phyloP scores from a whole-genome alignment of 2,329 filamentous ascomycete genomes.

The Elsinoe necatrix region DNA sequence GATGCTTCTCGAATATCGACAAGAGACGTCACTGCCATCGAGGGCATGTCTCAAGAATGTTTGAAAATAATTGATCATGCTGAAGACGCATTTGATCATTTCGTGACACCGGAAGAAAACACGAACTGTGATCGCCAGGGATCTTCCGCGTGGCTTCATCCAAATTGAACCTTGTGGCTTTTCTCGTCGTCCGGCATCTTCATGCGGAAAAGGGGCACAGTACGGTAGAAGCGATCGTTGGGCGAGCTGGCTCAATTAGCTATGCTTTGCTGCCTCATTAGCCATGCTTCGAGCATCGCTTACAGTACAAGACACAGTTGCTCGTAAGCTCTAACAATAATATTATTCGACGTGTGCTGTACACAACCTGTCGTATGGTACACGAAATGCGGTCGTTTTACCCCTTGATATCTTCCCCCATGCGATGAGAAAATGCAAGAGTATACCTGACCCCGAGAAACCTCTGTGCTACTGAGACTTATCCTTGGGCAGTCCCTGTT shows the following conservation, averaged over 20 bases:
- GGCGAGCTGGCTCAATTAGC: neutral
- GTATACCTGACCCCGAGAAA: neutral
- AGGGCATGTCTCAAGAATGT: neutral
- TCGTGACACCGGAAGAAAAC: neutral
- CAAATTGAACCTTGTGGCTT: neutral
- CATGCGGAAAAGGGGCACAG: neutral
- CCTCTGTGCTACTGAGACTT: conserved; percentile 9
- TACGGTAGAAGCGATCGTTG: neutral
- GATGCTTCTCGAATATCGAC: neutral
- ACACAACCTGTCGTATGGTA: conserved; percentile 6
- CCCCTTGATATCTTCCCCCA: neutral
- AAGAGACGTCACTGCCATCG: neutral
- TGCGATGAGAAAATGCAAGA: neutral
- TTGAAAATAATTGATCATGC: neutral
- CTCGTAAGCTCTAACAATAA: neutral
- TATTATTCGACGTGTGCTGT: conserved; percentile 1
- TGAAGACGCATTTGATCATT: neutral
- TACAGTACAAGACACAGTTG: neutral
- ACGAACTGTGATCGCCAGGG: conserved; percentile 7
- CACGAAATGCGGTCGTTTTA: neutral
- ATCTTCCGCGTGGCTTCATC: conserved; percentile 4
- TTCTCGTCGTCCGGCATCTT: neutral
- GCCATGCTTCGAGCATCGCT: neutral
- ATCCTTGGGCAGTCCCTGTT: conserved; percentile 24
- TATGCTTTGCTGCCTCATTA: neutral